Percentiles rank a stretch among this genome's conserved stretches.
Evolutionary conservation across 305 asterid genomes (phyloP).

Genomic region (Caryopteris hybrid): DNA sequence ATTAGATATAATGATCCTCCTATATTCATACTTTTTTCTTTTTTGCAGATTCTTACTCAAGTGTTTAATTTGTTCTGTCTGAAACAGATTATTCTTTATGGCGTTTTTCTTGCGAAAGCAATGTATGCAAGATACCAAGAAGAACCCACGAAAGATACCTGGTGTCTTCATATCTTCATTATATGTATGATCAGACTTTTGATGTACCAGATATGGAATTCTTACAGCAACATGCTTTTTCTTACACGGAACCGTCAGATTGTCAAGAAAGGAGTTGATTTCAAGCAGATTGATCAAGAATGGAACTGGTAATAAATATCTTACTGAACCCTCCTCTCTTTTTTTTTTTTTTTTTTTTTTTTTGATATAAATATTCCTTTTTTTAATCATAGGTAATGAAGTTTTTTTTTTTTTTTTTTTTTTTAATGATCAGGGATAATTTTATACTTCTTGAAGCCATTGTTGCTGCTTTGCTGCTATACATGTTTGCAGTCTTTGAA

Average conservation of each 20-base stretch:
- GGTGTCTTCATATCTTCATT: conserved; percentile 59
- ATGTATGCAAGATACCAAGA: conserved; percentile 41
- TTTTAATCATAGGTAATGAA: not conserved
- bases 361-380: too few species aligned
- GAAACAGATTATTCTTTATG: conserved; percentile 54
- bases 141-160: conserved; percentile 28
- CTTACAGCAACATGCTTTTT: conserved; percentile 68
- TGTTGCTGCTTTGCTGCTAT: conserved; percentile 38
- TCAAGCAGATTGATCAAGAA: conserved; percentile 79
- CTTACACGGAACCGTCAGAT: conserved; percentile 62
- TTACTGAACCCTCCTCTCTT: not conserved
- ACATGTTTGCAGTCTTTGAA: conserved; percentile 32
- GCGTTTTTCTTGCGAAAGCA: conserved; percentile 53
- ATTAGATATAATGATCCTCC: too few species aligned
- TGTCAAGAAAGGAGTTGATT: conserved; percentile 60
- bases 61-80: not conserved
- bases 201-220: conserved; percentile 48
- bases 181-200: conserved; percentile 46
- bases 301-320: conserved; percentile 60
- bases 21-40: not conserved
- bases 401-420: not conserved
- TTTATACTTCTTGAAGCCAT: conserved; percentile 71
- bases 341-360: not conserved
- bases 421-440: conserved; percentile 61
- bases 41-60: not conserved